These are phyloP conservation scores for Yarrowia deformans DNA, from an alignment of 805 yeast species.

Conservation along the genomic window DNA sequence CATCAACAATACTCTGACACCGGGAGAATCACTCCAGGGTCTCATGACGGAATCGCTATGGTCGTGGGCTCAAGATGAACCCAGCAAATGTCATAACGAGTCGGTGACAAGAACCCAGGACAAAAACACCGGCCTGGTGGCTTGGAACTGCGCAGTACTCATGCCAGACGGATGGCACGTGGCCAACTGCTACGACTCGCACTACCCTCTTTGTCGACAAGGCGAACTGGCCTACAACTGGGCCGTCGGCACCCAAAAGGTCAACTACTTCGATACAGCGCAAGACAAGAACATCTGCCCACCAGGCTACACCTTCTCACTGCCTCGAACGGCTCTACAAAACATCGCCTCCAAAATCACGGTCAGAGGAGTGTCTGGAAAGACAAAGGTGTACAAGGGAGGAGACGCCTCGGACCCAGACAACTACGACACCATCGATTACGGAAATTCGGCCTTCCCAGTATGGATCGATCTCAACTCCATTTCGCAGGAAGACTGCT, in stretches of 20 bases:
- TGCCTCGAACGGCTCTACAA: conserved; percentile 62
- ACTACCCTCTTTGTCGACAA: conserved; percentile 65
- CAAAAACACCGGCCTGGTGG: conserved; percentile 45
- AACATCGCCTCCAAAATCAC: conserved; percentile 49
- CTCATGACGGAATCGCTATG: conserved; percentile 54
- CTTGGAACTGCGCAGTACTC: conserved; percentile 57
- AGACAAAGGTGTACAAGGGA: conserved; percentile 24
- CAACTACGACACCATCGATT: conserved; percentile 31
- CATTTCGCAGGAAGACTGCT: conserved; percentile 73
- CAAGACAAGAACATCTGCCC: conserved; percentile 50
- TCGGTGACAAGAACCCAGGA: conserved; percentile 40
- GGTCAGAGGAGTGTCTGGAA: conserved; percentile 6
- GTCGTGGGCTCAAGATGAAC: conserved; percentile 77
- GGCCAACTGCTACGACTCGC: conserved; percentile 66
- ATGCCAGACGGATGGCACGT: conserved; percentile 64
- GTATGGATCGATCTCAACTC: conserved; percentile 87
- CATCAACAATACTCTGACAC: conserved; percentile 53
- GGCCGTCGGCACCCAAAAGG: conserved; percentile 51
- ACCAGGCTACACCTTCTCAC: conserved; percentile 50
- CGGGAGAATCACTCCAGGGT: conserved; percentile 41
- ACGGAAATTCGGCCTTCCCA: conserved; percentile 49
- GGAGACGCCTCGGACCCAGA: conserved; percentile 34
- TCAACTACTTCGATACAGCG: conserved; percentile 49
- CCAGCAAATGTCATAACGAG: conserved; percentile 49
- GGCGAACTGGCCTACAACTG: conserved; percentile 51